A percentile compares a stretch with the other conserved stretches of the same genome.
These are phyloP conservation scores for Cucurbita maxima DNA, from an alignment of 306 rosid genomes.

Conservation along the genomic window DNA sequence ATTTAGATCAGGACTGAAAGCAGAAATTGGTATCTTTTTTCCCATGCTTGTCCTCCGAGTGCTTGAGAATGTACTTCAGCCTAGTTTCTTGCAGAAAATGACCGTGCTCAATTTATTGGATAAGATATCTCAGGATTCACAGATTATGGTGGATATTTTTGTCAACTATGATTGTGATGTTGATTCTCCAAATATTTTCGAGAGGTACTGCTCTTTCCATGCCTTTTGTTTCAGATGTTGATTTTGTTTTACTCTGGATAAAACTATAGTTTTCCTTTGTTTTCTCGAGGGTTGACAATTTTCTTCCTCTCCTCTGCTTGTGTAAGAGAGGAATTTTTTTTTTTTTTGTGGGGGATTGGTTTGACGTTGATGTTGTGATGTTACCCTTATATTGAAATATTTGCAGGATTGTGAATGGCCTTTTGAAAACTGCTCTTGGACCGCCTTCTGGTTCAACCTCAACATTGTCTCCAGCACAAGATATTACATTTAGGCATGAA, in stretches of 20 bases:
- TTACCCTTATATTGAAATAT: conserved; percentile 70
- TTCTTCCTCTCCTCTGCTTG: neutral
- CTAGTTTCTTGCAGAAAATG: conserved; percentile 97
- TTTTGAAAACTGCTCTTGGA: conserved; percentile 94
- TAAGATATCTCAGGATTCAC: conserved; percentile 78
- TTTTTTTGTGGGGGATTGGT: neutral
- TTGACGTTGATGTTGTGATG: conserved; percentile 16
- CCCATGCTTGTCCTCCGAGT: conserved; percentile 96
- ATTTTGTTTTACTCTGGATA: neutral
- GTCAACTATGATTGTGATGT: conserved; percentile 98
- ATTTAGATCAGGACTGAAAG: conserved; percentile 81
- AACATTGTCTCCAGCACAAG: conserved; percentile 79
- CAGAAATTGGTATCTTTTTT: conserved; percentile 92
- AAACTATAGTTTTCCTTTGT: neutral
- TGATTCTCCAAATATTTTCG: conserved; percentile 92
- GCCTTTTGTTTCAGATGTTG: neutral
- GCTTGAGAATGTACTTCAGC: conserved; percentile 97
- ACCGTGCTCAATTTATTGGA: conserved; percentile 84
- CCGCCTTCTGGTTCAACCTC: conserved; percentile 93
- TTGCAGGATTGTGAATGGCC: conserved; percentile 99
- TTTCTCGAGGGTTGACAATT: neutral
- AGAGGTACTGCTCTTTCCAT: conserved; percentile 57
- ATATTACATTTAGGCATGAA: conserved; percentile 85
- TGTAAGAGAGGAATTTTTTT: neutral
- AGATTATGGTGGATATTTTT: conserved; percentile 77